phyloP scores from a whole-genome alignment of 176 grass and related monocot genomes.

The Aegilops longissima region DNA sequence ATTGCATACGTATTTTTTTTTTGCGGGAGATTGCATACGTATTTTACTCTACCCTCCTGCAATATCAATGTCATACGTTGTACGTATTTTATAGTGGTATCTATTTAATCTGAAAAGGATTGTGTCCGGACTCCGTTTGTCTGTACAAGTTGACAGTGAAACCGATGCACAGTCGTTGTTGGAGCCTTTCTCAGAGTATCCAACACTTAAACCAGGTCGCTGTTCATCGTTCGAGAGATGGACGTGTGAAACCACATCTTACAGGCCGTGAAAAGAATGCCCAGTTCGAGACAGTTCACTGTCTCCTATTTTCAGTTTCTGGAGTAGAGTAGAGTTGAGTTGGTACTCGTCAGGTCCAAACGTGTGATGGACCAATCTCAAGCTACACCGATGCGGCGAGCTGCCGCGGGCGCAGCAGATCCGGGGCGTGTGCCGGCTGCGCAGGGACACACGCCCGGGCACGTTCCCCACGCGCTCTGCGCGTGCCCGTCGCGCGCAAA shows the following conservation, averaged over 20 bases:
- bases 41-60: neutral
- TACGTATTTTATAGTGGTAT: neutral
- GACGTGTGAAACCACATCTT: neutral
- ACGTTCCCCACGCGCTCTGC: neutral
- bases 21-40: no score
- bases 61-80: neutral
- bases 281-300: neutral
- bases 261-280: no score
- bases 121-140: no score
- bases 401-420: conserved; percentile 19
- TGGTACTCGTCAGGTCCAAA: neutral
- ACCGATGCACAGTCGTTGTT: neutral
- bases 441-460: conserved; percentile 4
- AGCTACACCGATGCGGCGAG: neutral
- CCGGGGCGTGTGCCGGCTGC: conserved; percentile 26
- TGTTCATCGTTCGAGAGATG: neutral
- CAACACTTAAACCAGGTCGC: neutral
- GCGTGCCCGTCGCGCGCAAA: conserved; percentile 18
- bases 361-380: no score
- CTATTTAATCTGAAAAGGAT: neutral
- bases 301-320: neutral
- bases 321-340: neutral
- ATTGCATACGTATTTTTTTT: neutral
- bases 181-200: neutral
- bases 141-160: neutral